Evolutionary conservation across 805 yeast genomes (phyloP).

Genomic region (Ogataea haglerorum): DNA sequence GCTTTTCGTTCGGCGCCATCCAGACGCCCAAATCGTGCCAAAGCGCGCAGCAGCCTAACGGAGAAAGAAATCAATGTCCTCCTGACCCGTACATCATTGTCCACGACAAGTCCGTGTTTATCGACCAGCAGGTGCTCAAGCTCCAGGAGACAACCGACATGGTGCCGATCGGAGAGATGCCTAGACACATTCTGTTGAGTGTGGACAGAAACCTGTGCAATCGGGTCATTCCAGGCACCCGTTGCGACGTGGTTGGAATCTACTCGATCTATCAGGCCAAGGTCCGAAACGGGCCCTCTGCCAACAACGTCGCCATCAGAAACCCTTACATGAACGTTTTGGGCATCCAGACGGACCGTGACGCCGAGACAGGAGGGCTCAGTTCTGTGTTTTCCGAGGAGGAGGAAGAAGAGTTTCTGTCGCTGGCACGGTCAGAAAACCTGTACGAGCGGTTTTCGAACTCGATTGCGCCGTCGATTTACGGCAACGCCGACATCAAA

Average conservation of each 20-base stretch:
- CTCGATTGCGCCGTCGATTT: constrained; percentile 95
- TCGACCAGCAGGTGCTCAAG: constrained; percentile 92
- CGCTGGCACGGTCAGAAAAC: constrained; percentile 77
- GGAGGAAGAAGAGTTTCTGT: constrained; percentile 88
- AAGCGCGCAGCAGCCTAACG: constrained; percentile 49
- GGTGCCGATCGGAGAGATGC: constrained; percentile 99
- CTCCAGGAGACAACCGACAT: constrained; percentile 97
- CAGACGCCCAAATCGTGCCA: constrained; percentile 67
- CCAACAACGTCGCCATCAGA: constrained; percentile 78
- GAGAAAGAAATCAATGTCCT: constrained; percentile 65
- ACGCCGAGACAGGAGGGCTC: constrained; percentile 46
- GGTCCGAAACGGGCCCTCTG: constrained; percentile 44
- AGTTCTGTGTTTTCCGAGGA: constrained; percentile 73
- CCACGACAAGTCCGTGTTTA: constrained; percentile 89
- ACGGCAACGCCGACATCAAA: constrained; percentile 89
- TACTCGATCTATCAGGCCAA: constrained; percentile 86
- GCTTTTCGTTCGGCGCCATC: constrained; percentile 68
- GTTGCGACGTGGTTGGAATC: constrained; percentile 89
- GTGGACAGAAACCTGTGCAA: constrained; percentile 89
- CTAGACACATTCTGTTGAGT: constrained; percentile 83
- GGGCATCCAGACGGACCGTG: constrained; percentile 80
- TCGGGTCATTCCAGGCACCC: constrained; percentile 89
- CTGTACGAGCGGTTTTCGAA: constrained; percentile 80
- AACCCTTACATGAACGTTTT: constrained; percentile 85
- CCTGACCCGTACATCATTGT: constrained; percentile 89